These are phyloP conservation scores for Penicillium desertorum DNA, from an alignment of 495 filamentous ascomycete genomes.

Conservation along the genomic window DNA sequence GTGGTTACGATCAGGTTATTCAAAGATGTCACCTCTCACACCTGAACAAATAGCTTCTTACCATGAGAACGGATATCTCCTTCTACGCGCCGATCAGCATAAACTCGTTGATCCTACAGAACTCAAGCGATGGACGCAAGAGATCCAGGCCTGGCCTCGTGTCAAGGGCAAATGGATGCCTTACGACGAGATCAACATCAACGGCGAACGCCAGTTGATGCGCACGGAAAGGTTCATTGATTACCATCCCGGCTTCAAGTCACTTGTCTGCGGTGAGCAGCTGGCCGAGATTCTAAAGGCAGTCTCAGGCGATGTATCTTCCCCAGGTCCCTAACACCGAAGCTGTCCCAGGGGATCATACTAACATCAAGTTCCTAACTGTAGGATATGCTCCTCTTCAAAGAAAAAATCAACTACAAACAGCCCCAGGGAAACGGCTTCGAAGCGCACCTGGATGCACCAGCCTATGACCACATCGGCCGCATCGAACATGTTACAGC, in stretches of 20 bases:
- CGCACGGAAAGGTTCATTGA: slow-evolving; percentile 47
- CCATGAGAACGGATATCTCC: slow-evolving; percentile 40
- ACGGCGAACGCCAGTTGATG: slow-evolving; percentile 43
- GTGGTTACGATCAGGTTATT: neutral
- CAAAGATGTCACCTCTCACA: slow-evolving; percentile 22
- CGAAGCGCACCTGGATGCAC: slow-evolving; percentile 44
- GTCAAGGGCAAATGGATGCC: slow-evolving; percentile 46
- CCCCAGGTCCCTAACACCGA: neutral
- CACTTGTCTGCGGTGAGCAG: slow-evolving; percentile 34
- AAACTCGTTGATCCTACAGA: slow-evolving; percentile 27
- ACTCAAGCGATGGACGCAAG: slow-evolving; percentile 40
- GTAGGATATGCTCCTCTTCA: slow-evolving; percentile 47
- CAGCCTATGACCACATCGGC: slow-evolving; percentile 46
- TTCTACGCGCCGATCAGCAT: slow-evolving; percentile 34
- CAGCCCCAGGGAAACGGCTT: slow-evolving; percentile 41
- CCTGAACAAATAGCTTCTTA: slow-evolving; percentile 34
- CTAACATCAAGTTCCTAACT: neutral
- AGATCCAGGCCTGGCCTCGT: slow-evolving; percentile 41
- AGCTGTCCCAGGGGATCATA: neutral
- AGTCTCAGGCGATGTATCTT: slow-evolving; percentile 30
- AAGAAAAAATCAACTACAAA: slow-evolving; percentile 49
- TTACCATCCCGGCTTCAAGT: slow-evolving; percentile 37
- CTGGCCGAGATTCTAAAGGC: slow-evolving; percentile 36
- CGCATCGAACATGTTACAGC: slow-evolving; percentile 45
- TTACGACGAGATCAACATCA: slow-evolving; percentile 45